Percentiles rank a stretch among this genome's conserved stretches.
Evolutionary conservation across 1,139 yeast species (phyloP).

Genomic region (Geotrichum carabidarum): DNA sequence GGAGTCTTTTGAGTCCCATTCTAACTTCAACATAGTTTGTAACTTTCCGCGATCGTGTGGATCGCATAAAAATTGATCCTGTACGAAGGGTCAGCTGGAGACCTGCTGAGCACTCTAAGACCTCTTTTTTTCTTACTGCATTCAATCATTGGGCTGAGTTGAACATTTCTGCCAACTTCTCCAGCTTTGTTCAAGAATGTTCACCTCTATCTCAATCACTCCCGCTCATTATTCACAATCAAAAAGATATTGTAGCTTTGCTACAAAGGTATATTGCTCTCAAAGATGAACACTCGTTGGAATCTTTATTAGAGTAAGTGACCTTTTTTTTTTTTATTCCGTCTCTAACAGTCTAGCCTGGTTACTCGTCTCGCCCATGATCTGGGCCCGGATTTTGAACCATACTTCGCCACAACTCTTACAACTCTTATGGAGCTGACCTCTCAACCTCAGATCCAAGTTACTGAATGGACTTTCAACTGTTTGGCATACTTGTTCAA

Average conservation of each 20-base stretch:
- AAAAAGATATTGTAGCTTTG: constrained; percentile 52
- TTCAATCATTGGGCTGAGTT: constrained; percentile 85
- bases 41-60: constrained; percentile 80
- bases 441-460: constrained; percentile 47
- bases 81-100: constrained; percentile 56
- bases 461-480: constrained; percentile 80
- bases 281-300: constrained; percentile 67
- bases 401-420: constrained; percentile 56
- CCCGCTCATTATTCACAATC: constrained; percentile 76
- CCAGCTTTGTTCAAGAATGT: constrained; percentile 55
- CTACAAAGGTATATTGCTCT: constrained; percentile 48
- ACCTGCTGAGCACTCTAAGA: constrained; percentile 51
- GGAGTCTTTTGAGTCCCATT: background rate
- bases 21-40: constrained; percentile 39
- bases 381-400: constrained; percentile 84
- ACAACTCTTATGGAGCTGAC: constrained; percentile 50
- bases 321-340: background rate
- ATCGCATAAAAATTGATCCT: constrained; percentile 81
- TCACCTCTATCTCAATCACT: constrained; percentile 59
- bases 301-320: constrained; percentile 65
- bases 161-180: constrained; percentile 69
- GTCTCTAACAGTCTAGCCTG: constrained; percentile 34
- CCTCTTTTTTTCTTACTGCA: constrained; percentile 74
- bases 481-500: constrained; percentile 85
- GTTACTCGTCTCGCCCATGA: constrained; percentile 86